Evolutionary conservation across 2,329 filamentous ascomycete species (phyloP), one percentile per base, ranked within the genome.

Genomic region (Trichoderma sp.): DNA sequence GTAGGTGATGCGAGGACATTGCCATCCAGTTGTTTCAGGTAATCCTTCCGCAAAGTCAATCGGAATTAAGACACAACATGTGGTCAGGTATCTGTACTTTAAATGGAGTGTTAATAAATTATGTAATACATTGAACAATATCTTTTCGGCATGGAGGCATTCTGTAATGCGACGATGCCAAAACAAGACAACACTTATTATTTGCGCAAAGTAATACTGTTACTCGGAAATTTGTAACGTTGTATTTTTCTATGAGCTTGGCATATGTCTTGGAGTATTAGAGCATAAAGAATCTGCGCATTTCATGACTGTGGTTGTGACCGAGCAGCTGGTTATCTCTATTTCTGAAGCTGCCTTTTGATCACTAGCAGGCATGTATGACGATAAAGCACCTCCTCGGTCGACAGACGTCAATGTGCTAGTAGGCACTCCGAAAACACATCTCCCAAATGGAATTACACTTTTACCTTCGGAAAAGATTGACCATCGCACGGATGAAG

Each of bases 401-500:
- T 52, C 30, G 43, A 30, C 30, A 34, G 24, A 51, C 7, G 21
- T 63, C 43, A 43, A 18, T 14, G 24, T 52, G 11, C 14, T 18
- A 13, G 21, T 37, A 34, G 5, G n/a, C 11, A 30, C 32, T 1
- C n/a, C 5, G 18, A 52, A 63, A 5, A 6, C 43, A 63, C 13
- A 34, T 30, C 30, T 52, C 2, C 59, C 43, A 11, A 21, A 63
- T 21, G 59, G 59, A 16, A 63, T 52, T 18, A 52, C 14, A n/a
- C 43, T 21, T 21, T 7, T 63, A 34, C 37, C 43, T 21, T 11
- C 59, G 46, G 46, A 49, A 4, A 49, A 24, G 10, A 49, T 49
- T 24, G 77, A 80, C 55, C 68, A 71, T 14, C 75, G 74, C 39
- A 72, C 74, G 8, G 74, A 78, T 60, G 71, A 74, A 8, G 79